Evolutionary conservation across 225 moss, liverwort and hornwort species (phyloP), one percentile per base, ranked within the genome.

Genomic region (Sphagnum contortum): DNA sequence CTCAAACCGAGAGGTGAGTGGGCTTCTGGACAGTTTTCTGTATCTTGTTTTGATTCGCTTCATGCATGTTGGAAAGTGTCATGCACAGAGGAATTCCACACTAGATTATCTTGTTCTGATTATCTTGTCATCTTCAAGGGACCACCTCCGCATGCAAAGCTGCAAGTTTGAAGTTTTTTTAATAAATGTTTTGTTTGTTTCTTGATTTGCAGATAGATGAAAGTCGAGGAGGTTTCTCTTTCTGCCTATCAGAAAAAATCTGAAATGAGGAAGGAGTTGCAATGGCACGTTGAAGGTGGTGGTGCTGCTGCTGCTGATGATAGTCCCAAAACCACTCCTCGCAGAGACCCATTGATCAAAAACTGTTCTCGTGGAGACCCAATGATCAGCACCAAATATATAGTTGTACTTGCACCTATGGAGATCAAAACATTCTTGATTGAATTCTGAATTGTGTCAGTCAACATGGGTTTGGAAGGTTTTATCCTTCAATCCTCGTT

Each of bases 401-500:
- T 69, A 12, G 86, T 92, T 57, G 91, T 91, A 71, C 81, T 95
- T 66, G 88, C 88, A 58, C 94, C 94, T 4, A 92, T 90, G 80
- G 94, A 95, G 72, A 95, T 95, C 53, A 88, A 91, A 84, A 88
- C 79, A 59, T 95, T 95, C 66, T 76, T 74, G 52, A 52, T 81
- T 63, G 60, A 66, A 13, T 54, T 81, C 46, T 75, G 29, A 29
- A 29, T 29, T 29, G 29, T 29, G 29, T 29, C 29, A 29, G 29
- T 29, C 29, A 29, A 29, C 29, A 29, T 29, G 29, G 29, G 29
- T 29, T 29, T 29, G 29, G 29, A 29, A 29, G 29, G 29, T 29
- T 29, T 29, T 29, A 29, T 29, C 0, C 0, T 29, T 29, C 29
- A 29, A 29, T 29, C 29, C 29, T 29, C 29, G 29, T 29, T 29